Base-by-base conservation (phyloP, 73 alveolate genomes). In the Stentor coeruleus region DNA sequence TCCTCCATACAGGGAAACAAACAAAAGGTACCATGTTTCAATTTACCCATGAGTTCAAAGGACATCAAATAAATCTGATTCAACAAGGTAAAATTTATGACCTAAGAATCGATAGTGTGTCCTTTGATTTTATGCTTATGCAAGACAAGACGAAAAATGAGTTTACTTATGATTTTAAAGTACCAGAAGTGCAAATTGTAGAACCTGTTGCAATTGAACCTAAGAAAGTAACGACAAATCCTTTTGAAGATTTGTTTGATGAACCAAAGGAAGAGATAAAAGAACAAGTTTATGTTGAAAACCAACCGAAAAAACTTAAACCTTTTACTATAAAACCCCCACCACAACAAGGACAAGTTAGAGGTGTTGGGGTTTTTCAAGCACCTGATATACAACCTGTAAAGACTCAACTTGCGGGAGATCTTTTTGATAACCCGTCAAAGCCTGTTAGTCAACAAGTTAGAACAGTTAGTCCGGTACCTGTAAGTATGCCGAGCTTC, bases 351-450 rank as follows among this genome's bases (percentile, higher is more conserved):
- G 33, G 79, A 20, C 79, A 66, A 33, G 28, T 20, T 49, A 49
- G 20, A 49, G 66, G 28, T 6, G 6, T 49, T 49, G 37, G 37
- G n/a, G 33, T 66, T 33, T 66, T 66, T 66, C n/a, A 20, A 1
- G 42, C 79, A 28, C 79, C 79, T 26, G 79, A 66, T 28, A 20
- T 66, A 28, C n/a, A 66, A 31, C 79, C n/a, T 20, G 37, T 40
- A 28, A 20, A 2, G 0, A 66, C 79, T 20, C 26, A 66, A 26
- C n/a, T 66, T 66, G 40, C n/a, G n/a, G 79, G 79, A 66, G 39
- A 66, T 31, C 33, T 66, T 14, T 66, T 66, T 66, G 79, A 66
- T 28, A 66, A 66, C 33, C 79, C 79, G 1, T 66, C 79, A 33
- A 66, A 20, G 0, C 79, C 79, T 49, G 66, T 49, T 11, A 66